Conservation (phyloP, 805 yeast genomes). For the Yamadazyma ubonensis region DNA sequence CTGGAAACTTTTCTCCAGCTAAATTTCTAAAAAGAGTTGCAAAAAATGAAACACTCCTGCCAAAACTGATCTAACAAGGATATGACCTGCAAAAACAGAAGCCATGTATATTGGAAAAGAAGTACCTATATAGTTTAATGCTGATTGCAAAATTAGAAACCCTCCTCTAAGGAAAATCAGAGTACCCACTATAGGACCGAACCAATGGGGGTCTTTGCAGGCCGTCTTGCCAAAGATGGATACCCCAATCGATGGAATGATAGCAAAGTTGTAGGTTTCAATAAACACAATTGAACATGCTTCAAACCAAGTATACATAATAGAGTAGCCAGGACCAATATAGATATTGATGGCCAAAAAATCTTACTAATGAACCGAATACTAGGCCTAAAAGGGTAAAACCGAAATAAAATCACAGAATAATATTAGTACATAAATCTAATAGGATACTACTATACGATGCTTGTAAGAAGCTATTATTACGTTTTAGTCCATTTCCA, state of each 20-base stretch:
- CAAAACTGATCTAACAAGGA: slow-evolving; percentile 44
- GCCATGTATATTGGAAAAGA: slow-evolving; percentile 52
- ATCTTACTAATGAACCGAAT: no score
- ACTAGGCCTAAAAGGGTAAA: slow-evolving; percentile 47
- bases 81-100: slow-evolving; percentile 59
- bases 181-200: slow-evolving; percentile 46
- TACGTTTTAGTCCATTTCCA: slow-evolving; percentile 77
- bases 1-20: slow-evolving; percentile 50
- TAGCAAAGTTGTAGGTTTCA: slow-evolving; percentile 45
- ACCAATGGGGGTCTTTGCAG: slow-evolving; percentile 44
- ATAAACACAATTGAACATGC: slow-evolving; percentile 48
- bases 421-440: slow-evolving; percentile 7
- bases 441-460: background rate
- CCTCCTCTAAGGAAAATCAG: slow-evolving; percentile 38
- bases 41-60: slow-evolving; percentile 67
- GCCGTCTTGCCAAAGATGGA: slow-evolving; percentile 54
- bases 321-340: slow-evolving; percentile 52
- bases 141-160: slow-evolving; percentile 51
- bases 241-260: slow-evolving; percentile 45
- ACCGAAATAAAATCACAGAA: slow-evolving; percentile 25
- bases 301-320: slow-evolving; percentile 57
- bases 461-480: slow-evolving; percentile 1
- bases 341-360: slow-evolving; percentile 53
- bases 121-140: slow-evolving; percentile 48
- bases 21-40: slow-evolving; percentile 57